phyloP scores from a whole-genome alignment of 75 land plant species.

The Picea sitchensis region DNA sequence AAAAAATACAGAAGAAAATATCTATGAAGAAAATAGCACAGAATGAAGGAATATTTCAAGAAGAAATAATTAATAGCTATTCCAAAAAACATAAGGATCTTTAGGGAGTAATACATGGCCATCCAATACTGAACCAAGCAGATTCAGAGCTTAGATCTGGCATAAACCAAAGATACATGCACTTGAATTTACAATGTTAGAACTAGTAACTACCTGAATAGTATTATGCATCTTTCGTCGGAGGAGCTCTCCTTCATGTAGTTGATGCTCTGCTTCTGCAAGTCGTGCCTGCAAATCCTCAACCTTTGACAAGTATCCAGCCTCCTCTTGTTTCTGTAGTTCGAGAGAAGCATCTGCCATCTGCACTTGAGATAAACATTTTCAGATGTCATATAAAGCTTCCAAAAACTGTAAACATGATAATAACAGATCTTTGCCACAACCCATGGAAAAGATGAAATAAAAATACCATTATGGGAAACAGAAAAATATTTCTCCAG shows the following conservation, averaged over 20 bases:
- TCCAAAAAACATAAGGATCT: no score
- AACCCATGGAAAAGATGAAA: not conserved
- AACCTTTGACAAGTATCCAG: conserved; percentile 16
- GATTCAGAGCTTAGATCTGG: not conserved
- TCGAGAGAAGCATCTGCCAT: conserved; percentile 18
- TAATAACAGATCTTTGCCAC: no score
- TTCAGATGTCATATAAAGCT: not conserved
- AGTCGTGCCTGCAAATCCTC: conserved; percentile 22
- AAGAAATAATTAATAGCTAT: no score
- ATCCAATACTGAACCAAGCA: not conserved
- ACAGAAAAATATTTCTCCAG: not conserved
- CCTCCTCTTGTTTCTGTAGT: conserved; percentile 9
- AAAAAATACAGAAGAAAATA: no score
- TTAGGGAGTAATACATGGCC: not conserved
- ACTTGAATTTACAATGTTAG: not conserved
- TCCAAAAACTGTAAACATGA: not conserved
- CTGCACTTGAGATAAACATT: conserved; percentile 6
- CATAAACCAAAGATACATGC: not conserved
- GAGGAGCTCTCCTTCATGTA: conserved; percentile 28
- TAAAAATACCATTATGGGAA: not conserved
- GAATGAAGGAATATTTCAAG: no score
- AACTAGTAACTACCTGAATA: conserved; percentile 32
- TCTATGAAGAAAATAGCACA: no score
- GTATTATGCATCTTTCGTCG: conserved; percentile 38
- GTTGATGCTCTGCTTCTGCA: conserved; percentile 31